Percentiles rank a stretch among this genome's conserved stretches.
Conservation (phyloP, 1,284 basidiomycete genomes). For the Trametes hirsuta region DNA sequence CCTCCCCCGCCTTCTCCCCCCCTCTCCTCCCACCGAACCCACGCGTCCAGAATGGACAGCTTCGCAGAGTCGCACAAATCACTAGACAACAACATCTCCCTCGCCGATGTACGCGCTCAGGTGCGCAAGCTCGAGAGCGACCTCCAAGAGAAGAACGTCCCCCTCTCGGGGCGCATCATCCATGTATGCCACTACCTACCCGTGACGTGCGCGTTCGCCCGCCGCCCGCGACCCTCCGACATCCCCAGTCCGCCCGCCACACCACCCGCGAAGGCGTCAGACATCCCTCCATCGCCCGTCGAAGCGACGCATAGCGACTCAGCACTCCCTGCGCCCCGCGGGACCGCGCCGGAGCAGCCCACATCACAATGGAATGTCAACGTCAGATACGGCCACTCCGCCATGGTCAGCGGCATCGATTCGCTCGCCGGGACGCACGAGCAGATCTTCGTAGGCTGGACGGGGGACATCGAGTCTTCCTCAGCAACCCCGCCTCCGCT, state of each 20-base stretch:
- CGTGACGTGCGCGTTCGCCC: constrained; percentile 59
- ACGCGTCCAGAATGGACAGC: constrained; percentile 44
- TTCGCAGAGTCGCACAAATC: constrained; percentile 47
- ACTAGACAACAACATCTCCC: constrained; percentile 40
- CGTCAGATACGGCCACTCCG: constrained; percentile 88
- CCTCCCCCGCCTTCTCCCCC: background rate
- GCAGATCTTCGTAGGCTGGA: constrained; percentile 94
- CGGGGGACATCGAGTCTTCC: constrained; percentile 75
- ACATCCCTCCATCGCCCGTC: constrained; percentile 43
- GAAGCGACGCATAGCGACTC: constrained; percentile 12
- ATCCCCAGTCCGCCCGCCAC: constrained; percentile 73
- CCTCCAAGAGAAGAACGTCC: constrained; percentile 68
- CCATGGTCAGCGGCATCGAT: constrained; percentile 93
- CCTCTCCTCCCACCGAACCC: background rate
- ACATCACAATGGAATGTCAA: constrained; percentile 70
- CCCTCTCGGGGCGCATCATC: constrained; percentile 83
- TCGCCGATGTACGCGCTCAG: constrained; percentile 61
- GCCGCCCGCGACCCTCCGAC: constrained; percentile 39
- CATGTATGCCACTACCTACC: constrained; percentile 88
- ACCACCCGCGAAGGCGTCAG: constrained; percentile 52
- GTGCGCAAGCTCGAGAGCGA: constrained; percentile 69
- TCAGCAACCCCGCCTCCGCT: constrained; percentile 29
- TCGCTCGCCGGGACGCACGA: constrained; percentile 84
- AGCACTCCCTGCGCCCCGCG: constrained; percentile 6
- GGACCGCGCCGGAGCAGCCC: constrained; percentile 15